Percentiles rank a stretch among this genome's conserved stretches.
These are phyloP conservation scores for Suhomyces kilbournensis DNA, from an alignment of 805 yeast species.

Conservation along the genomic window DNA sequence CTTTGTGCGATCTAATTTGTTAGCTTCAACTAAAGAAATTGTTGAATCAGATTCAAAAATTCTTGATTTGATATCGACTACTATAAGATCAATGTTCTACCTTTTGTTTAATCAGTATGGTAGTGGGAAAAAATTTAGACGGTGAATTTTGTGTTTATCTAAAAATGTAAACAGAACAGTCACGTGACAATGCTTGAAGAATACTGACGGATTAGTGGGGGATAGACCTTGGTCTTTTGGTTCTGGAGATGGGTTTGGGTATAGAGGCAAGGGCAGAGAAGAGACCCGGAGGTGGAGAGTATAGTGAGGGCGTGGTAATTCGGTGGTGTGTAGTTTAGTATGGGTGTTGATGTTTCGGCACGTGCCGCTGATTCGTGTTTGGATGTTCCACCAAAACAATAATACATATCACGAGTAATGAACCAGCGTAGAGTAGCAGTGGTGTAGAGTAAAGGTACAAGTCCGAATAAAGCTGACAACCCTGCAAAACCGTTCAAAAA, in stretches of 20 bases:
- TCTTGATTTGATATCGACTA: no score
- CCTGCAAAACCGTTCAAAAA: no score
- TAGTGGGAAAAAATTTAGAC: slow-evolving; percentile 4
- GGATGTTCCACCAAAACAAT: not conserved
- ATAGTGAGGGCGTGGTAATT: not conserved
- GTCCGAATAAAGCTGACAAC: no score
- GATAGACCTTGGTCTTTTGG: no score
- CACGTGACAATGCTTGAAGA: no score
- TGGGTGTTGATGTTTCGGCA: not conserved
- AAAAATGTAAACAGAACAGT: slow-evolving; percentile 1
- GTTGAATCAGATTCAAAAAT: no score
- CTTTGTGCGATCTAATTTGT: not conserved
- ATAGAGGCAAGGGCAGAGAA: no score
- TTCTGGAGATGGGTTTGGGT: no score
- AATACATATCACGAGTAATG: not conserved
- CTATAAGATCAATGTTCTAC: not conserved
- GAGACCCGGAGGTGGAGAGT: no score
- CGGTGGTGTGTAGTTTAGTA: not conserved
- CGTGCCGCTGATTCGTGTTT: not conserved
- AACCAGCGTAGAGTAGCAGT: no score
- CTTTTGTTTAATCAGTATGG: not conserved
- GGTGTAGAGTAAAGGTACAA: no score
- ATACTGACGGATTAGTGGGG: no score
- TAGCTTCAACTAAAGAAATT: not conserved
- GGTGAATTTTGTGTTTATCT: slow-evolving; percentile 6